Base-by-base conservation (phyloP, 2,329 filamentous ascomycete species). In the Fusarium penzigii region DNA sequence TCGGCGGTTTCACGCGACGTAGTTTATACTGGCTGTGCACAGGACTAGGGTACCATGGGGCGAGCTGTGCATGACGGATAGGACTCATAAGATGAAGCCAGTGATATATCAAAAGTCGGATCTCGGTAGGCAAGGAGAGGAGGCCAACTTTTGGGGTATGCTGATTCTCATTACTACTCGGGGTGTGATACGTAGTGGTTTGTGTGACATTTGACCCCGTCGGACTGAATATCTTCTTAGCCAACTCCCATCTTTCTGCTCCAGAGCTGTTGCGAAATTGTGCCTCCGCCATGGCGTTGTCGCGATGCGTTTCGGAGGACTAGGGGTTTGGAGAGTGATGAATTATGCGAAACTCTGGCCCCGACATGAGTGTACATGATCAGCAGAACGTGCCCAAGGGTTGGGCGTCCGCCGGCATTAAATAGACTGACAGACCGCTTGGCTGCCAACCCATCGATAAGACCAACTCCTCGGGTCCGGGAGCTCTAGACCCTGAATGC, bases 91-190 rank as follows among this genome's bases (percentile, higher is more conserved):
- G 60, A 41, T 75, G 68, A 12, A 78, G 57, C 68, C 72, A 75
- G 48, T 62, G 55, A 60, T 80, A 81, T 34, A 81, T 75, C 48
- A 75, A 69, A 12, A 77, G 70, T 13, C 78, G 72, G 44, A 80
- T 68, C 58, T 81, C 78, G 13, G 71, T 58, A 1, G 77, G 75
- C 6, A 78, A 63, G 29, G 67, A 60, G 43, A 77, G 62, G 10
- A 68, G 46, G 12, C 40, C 46, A 13, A 52, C 34, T 41, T 48
- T 60, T 3, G 29, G 40, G 8, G 46, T 42, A 5, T 29, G 36
- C 25, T 45, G 17, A 12, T 46, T 40, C 39, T 40, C 39, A 13
- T 40, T 36, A 11, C 10, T 36, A 36, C 32, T 36, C 32, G 32
- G 10, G 10, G 9, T 36, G 32, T 36, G 32, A 12, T 36, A 25